Evolutionary conservation across 2,329 filamentous ascomycete species (phyloP).

Genomic region (Xylaria sp.): DNA sequence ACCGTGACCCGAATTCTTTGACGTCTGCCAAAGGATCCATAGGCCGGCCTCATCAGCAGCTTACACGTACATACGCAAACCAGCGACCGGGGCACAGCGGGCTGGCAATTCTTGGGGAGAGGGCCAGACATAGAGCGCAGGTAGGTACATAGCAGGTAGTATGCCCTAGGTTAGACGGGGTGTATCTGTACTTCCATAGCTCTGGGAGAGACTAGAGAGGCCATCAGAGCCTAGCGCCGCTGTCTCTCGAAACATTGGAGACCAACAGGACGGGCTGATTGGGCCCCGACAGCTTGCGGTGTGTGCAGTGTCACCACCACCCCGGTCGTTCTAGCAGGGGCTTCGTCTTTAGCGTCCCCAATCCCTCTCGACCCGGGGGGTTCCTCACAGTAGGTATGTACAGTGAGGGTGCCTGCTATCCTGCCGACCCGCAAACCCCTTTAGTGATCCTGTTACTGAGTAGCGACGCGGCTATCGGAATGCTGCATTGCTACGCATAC

Average conservation of each 20-base stretch:
- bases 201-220: no score
- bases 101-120: slow-evolving; percentile 18
- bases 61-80: slow-evolving; percentile 22
- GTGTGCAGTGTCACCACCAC: background rate
- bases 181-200: background rate
- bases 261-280: background rate
- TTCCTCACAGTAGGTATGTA: background rate
- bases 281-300: background rate
- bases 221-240: background rate
- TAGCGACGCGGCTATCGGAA: background rate
- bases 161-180: background rate
- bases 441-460: background rate
- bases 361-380: background rate
- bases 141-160: background rate
- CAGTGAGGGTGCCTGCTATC: background rate
- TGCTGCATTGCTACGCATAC: background rate
- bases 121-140: background rate
- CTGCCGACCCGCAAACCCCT: background rate
- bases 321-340: background rate
- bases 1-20: slow-evolving; percentile 23
- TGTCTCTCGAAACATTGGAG: background rate
- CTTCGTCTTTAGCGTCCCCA: background rate
- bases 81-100: slow-evolving; percentile 21
- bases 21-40: slow-evolving; percentile 1
- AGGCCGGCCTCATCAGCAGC: slow-evolving; percentile 14